Base-by-base conservation (phyloP, 176 grass and related monocot genomes). In the Miscanthus lutarioriparius region DNA sequence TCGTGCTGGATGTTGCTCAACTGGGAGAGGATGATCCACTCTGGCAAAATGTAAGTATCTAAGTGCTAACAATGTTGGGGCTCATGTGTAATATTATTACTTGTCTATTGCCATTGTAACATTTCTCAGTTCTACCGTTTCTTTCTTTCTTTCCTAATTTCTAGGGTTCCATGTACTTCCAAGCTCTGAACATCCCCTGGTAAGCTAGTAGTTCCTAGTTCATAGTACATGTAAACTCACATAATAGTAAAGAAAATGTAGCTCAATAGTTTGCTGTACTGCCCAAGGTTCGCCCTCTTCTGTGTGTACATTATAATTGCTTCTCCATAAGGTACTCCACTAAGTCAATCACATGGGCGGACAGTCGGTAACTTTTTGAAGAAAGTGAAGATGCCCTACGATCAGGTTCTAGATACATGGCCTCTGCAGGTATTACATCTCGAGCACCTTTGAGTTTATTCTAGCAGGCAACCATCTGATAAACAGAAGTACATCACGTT, bases 131-230 rank as follows among this genome's bases (percentile, higher is more conserved):
- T 48, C 72, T 58, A 4, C 23, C 1, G 2, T 53, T 44, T 38
- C 14, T 23, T 23, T 53, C 17, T 7, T 23, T 26, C n/a, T 26
- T 62, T 62, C 23, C 58, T 62, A 62, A 61, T 25, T 72, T 85
- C 61, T 82, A 98, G 96, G 92, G 91, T 70, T 91, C 92, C 71
- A 35, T 78, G 65, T 61, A 95, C 83, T 92, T 91, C 49, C 64
- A 87, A 80, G 64, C 68, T 79, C 74, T 88, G 75, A 91, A 92
- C 45, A 89, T 98, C 28, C 92, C 89, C 12, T 98, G 96, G 96
- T 98, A 78, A 75, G 23, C 30, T 54, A 43, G 77, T 80, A 40
- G 26, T 78, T 64, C 35, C 15, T 97, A 14, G 15, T 40, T 43
- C 45, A 3, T 12, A n/a, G n/a, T n/a, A 8, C 7, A 53, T 53